Evolutionary conservation across 805 yeast species (phyloP).

Genomic region (Yueomyces sp.): DNA sequence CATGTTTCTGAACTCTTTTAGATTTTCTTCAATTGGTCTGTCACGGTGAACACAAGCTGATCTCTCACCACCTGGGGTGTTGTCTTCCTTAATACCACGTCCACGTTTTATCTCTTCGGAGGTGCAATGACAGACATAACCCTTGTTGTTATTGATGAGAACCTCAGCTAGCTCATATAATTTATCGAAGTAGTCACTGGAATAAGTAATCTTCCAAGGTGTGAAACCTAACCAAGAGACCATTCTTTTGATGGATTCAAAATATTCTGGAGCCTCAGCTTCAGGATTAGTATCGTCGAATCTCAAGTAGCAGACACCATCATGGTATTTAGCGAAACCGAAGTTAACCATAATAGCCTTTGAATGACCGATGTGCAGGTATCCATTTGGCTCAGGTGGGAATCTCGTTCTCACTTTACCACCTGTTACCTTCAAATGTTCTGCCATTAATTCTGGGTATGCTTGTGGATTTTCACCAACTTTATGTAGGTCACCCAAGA

Average conservation of each 20-base stretch:
- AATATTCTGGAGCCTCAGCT: slow-evolving; percentile 90
- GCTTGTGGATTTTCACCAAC: slow-evolving; percentile 93
- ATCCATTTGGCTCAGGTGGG: slow-evolving; percentile 98
- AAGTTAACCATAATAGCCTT: slow-evolving; percentile 96
- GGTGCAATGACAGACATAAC: slow-evolving; percentile 89
- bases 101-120: slow-evolving; percentile 80
- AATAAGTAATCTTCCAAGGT: slow-evolving; percentile 92
- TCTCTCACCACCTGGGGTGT: slow-evolving; percentile 89
- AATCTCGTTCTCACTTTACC: slow-evolving; percentile 87
- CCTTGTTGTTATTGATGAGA: slow-evolving; percentile 56
- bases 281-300: slow-evolving; percentile 98
- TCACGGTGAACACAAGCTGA: slow-evolving; percentile 66
- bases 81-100: slow-evolving; percentile 86
- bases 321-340: slow-evolving; percentile 83
- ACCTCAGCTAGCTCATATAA: slow-evolving; percentile 81
- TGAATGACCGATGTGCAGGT: slow-evolving; percentile 95
- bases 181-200: slow-evolving; percentile 87
- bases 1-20: slow-evolving; percentile 79
- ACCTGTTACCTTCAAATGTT: slow-evolving; percentile 63
- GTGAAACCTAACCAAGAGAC: slow-evolving; percentile 87
- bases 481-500: slow-evolving; percentile 86
- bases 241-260: slow-evolving; percentile 71
- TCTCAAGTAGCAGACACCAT: slow-evolving; percentile 83
- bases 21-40: slow-evolving; percentile 58
- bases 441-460: slow-evolving; percentile 69